These are phyloP conservation scores for Sungouiella thailandica DNA, from an alignment of 805 yeast genomes.

Conservation along the genomic window DNA sequence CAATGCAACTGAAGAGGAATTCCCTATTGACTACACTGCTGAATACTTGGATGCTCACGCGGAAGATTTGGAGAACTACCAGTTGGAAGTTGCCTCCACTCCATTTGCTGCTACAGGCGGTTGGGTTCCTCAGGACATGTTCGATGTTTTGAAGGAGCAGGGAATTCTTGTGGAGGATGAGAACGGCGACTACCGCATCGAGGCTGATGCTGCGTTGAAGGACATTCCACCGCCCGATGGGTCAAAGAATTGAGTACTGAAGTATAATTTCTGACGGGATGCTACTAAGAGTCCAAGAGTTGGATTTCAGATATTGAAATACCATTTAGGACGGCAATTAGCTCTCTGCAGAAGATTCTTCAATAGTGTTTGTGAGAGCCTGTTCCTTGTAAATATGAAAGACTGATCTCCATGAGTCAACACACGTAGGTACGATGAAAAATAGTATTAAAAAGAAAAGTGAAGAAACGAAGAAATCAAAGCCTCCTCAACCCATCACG, in stretches of 20 bases:
- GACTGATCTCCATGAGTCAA: too few species aligned
- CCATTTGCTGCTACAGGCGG: slow-evolving; percentile 92
- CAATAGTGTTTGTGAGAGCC: too few species aligned
- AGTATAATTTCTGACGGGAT: neutral
- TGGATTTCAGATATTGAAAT: too few species aligned
- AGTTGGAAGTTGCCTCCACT: slow-evolving; percentile 56
- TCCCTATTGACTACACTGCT: slow-evolving; percentile 60
- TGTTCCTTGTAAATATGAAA: too few species aligned
- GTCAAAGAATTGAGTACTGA: neutral
- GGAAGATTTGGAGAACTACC: slow-evolving; percentile 58
- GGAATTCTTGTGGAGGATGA: slow-evolving; percentile 59
- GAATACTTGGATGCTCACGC: slow-evolving; percentile 57
- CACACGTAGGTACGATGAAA: too few species aligned
- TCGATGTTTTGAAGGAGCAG: slow-evolving; percentile 60
- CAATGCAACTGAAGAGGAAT: slow-evolving; percentile 33
- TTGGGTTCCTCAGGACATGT: slow-evolving; percentile 95
- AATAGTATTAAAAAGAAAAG: neutral
- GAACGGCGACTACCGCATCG: slow-evolving; percentile 39
- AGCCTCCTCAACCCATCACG: too few species aligned
- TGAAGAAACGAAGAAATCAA: too few species aligned
- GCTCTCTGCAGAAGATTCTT: too few species aligned
- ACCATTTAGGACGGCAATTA: too few species aligned
- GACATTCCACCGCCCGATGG: slow-evolving; percentile 8
- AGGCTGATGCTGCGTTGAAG: slow-evolving; percentile 22
- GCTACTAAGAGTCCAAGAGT: too few species aligned